Percentiles rank a stretch among this genome's conserved stretches.
Evolutionary conservation across 768 basidiomycete species (phyloP).

Genomic region (Cystofilobasidium ferigula): DNA sequence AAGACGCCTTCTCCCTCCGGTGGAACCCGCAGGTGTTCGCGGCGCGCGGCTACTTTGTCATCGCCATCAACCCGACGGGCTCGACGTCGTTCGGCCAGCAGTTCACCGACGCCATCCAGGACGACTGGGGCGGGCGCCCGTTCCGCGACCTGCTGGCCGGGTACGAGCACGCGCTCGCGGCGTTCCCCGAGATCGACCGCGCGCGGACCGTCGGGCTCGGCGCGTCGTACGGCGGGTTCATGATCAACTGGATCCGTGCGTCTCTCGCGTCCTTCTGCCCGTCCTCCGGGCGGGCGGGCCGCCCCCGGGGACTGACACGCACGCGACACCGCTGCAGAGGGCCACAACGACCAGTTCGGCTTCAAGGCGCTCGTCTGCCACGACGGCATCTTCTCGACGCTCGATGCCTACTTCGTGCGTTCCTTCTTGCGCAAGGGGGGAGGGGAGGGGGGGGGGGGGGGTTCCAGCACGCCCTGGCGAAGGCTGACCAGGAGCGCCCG

Average conservation of each 20-base stretch:
- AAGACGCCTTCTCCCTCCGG: slow-evolving; percentile 53
- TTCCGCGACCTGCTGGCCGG: slow-evolving; percentile 40
- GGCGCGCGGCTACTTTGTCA: slow-evolving; percentile 75
- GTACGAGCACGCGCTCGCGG: background rate
- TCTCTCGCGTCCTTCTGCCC: slow-evolving; percentile 54
- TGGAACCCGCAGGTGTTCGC: slow-evolving; percentile 90
- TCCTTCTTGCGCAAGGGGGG: too few species aligned
- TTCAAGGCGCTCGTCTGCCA: slow-evolving; percentile 45
- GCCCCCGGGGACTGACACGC: too few species aligned
- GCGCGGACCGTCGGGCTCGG: slow-evolving; percentile 49
- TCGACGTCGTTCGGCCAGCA: slow-evolving; percentile 82
- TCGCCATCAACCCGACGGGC: slow-evolving; percentile 86
- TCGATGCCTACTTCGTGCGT: slow-evolving; percentile 53
- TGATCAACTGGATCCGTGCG: slow-evolving; percentile 63
- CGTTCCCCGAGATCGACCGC: slow-evolving; percentile 35
- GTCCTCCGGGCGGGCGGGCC: slow-evolving; percentile 52
- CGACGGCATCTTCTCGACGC: slow-evolving; percentile 56
- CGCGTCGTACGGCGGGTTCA: slow-evolving; percentile 35
- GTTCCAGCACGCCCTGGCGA: too few species aligned
- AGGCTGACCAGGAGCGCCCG: too few species aligned
- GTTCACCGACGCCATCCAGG: slow-evolving; percentile 36
- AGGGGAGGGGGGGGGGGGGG: too few species aligned
- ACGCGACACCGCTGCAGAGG: too few species aligned
- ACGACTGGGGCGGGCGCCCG: slow-evolving; percentile 39
- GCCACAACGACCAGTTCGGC: slow-evolving; percentile 12